Evolutionary conservation across 192 early-diverging fungal species (phyloP), one percentile per base, ranked within the genome.

Genomic region (Endogone sp.): DNA sequence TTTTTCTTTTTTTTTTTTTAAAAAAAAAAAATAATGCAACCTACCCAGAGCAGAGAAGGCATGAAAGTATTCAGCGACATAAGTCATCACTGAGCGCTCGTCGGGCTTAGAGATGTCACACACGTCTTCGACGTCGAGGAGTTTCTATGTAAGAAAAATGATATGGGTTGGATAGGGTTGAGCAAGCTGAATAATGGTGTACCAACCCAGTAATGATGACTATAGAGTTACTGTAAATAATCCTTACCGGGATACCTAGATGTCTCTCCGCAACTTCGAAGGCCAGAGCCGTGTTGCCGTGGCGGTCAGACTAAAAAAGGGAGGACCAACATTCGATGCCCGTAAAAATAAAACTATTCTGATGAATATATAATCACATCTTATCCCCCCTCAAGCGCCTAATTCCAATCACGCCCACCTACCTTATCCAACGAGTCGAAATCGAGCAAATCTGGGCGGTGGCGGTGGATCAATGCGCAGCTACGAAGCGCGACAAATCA

Each of bases 61-160:
- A 71, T 98, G 97, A 85, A 96, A 98, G 75, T 97, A 98, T 79
- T 97, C 92, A 13, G 97, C 95, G 22, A 97, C 94, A 64, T 98
- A 98, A 29, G 97, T 98, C 94, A 98, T 98, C 21, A 98, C 88
- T 8, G 97, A 98, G 27, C 91, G 85, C 70, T 98, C 95, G 80
- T 98, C 97, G 26, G 95, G 95, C 82, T 95, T 97, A 65, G 82
- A 73, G 23, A 92, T 89, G 76, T 98, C 97, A 64, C 94, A 93
- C 23, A 98, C 85, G 79, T 98, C 97, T 72, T 98, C 95, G 2
- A 98, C 95, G 76, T 93, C 95, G 63, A 98, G 85, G 26, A 98
- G 85, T 80, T 94, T 92, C 70, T 83, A 59, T 26, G 58, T 16
- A 20, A 24, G 20, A 20, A 27, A 29, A 11, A 11, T 13, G 60